These are phyloP conservation scores for Puccinia polysora DNA, from an alignment of 1,284 basidiomycete species.

Conservation along the genomic window DNA sequence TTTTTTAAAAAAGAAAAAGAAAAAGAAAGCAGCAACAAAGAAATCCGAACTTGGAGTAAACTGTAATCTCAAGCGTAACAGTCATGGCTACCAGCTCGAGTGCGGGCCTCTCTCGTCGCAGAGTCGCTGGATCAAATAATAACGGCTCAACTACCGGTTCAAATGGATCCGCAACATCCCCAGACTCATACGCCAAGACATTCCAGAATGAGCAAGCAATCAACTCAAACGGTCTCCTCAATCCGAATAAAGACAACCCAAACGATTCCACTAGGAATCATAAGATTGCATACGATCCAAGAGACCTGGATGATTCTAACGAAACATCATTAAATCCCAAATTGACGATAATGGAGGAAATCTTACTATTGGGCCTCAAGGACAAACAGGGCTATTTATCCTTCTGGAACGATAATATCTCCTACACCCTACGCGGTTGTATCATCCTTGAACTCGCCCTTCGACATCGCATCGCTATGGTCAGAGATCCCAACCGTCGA, in stretches of 20 bases:
- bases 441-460: constrained; percentile 91
- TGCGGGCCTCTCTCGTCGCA: constrained; percentile 54
- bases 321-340: constrained; percentile 73
- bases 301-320: constrained; percentile 71
- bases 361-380: constrained; percentile 81
- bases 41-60: no score
- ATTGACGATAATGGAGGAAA: constrained; percentile 94
- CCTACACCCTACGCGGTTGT: constrained; percentile 87
- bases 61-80: no score
- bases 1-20: neutral
- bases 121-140: constrained; percentile 50
- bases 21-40: neutral
- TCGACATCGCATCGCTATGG: constrained; percentile 78
- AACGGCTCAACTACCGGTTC: constrained; percentile 36
- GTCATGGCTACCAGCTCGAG: constrained; percentile 50
- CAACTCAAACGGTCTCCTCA: constrained; percentile 37
- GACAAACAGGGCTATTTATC: constrained; percentile 91
- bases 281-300: constrained; percentile 87
- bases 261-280: constrained; percentile 44
- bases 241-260: constrained; percentile 35
- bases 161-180: constrained; percentile 33
- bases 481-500: constrained; percentile 73
- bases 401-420: constrained; percentile 98
- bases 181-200: constrained; percentile 11
- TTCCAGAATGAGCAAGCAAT: neutral